Percentiles rank a stretch among this genome's conserved stretches.
These are phyloP conservation scores for Thalia dealbata DNA, from an alignment of 176 grass and related monocot genomes.

Conservation along the genomic window DNA sequence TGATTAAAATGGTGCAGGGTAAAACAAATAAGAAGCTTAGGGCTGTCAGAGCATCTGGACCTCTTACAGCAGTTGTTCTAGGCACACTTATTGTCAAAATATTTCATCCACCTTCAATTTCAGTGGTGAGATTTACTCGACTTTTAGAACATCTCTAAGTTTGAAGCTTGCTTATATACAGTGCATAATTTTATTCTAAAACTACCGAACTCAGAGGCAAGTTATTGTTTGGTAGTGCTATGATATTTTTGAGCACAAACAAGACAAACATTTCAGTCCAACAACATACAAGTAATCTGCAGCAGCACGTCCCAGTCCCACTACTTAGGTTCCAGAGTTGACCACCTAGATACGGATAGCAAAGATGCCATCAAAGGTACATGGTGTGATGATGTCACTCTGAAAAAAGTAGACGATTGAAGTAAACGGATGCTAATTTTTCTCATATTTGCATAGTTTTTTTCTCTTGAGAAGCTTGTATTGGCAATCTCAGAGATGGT, in stretches of 20 bases:
- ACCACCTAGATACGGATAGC: not conserved
- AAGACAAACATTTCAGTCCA: not conserved
- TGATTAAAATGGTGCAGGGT: conserved; percentile 37
- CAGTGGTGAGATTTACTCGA: conserved; percentile 61
- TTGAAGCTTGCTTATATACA: not conserved
- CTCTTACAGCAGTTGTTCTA: conserved; percentile 78
- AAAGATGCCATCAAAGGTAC: not conserved
- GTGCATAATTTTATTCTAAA: not conserved
- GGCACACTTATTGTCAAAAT: conserved; percentile 84
- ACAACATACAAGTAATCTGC: not conserved
- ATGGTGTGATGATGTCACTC: not conserved
- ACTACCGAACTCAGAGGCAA: not conserved
- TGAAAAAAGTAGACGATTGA: not conserved
- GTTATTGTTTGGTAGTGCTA: not conserved
- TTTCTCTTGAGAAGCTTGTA: not conserved
- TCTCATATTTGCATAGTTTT: not conserved
- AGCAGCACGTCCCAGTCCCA: not conserved
- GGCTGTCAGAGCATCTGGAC: conserved; percentile 64
- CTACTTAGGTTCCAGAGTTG: not conserved
- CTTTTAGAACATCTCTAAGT: not conserved
- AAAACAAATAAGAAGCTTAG: conserved; percentile 74
- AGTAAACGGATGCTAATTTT: not conserved
- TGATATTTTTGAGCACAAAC: not conserved
- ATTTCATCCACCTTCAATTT: conserved; percentile 75
- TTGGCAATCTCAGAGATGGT: not conserved